Conservation (phyloP, 805 yeast genomes). For the Myxozyma geophila region DNA sequence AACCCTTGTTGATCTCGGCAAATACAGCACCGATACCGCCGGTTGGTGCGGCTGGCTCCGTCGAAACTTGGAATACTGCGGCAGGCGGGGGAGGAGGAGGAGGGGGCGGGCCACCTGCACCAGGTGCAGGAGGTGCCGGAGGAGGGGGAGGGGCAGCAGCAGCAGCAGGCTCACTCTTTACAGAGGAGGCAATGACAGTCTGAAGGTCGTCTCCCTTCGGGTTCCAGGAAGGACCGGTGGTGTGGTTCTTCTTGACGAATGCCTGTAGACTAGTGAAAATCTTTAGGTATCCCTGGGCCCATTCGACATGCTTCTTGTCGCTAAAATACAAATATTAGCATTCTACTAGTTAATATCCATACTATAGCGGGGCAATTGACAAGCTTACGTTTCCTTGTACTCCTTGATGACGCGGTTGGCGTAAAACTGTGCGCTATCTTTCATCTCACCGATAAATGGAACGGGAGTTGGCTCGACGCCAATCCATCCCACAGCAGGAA, state of each 20-base stretch:
- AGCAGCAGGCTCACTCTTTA: slow-evolving; percentile 47
- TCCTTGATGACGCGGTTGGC: slow-evolving; percentile 88
- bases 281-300: slow-evolving; percentile 72
- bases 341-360: background rate
- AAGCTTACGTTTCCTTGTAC: slow-evolving; percentile 58
- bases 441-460: slow-evolving; percentile 75
- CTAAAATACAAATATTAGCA: slow-evolving; percentile 1
- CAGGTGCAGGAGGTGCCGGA: slow-evolving; percentile 47
- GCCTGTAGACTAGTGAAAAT: slow-evolving; percentile 71
- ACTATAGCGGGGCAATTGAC: too few species aligned
- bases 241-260: slow-evolving; percentile 76
- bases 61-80: slow-evolving; percentile 53
- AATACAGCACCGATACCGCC: slow-evolving; percentile 87
- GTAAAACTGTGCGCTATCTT: slow-evolving; percentile 94
- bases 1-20: slow-evolving; percentile 87
- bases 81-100: slow-evolving; percentile 94
- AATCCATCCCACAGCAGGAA: slow-evolving; percentile 91
- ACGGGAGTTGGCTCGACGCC: slow-evolving; percentile 71
- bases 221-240: slow-evolving; percentile 86
- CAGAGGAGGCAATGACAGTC: slow-evolving; percentile 51
- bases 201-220: slow-evolving; percentile 58
- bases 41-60: slow-evolving; percentile 41
- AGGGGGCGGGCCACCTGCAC: slow-evolving; percentile 67
- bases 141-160: slow-evolving; percentile 49
- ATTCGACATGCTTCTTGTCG: slow-evolving; percentile 70